Base-by-base conservation (phyloP, 345 rosid species). In the Eucalyptus albens region DNA sequence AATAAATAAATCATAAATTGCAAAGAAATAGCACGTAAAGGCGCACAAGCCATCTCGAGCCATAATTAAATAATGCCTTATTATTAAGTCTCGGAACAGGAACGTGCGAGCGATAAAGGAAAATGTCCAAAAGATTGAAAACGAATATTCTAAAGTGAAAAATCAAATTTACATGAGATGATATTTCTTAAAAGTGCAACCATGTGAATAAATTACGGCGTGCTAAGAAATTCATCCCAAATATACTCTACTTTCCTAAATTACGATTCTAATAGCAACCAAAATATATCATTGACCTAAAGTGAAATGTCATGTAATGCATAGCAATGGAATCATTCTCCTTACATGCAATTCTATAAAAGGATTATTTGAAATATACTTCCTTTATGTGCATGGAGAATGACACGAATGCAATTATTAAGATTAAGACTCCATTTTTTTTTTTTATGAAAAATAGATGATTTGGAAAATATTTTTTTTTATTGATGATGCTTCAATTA, bases 401-500 rank as follows among this genome's bases (percentile, higher is more conserved):
- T 27, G 31, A 29, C 16, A 24, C 3, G 5, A 53, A 53, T 53
- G 26, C 1, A 9, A 56, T 22, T 56, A 56, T 56, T 22, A 56
- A 56, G 6, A 56, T 22, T 56, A 24, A 56, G 6, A 24, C 29
- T 56, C 1, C 1, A 22, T 56, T 21, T 2, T 56, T 56, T 9
- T 2, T 1, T 56, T 56, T 9, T 9, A 8, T 0, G 3, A 56
- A 56, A 56, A 22, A 56, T 56, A 56, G 3, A 56, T 22, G 3
- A 56, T 24, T 56, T 9, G 13, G 0, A 56, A 56, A 55, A 8
- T 51, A 51, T 17, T 7, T 53, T 53, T 1, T 53, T 17, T 53
- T 53, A 17, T 50, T 50, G 17, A 53, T 19, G 4, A 53, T 19
- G 19, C 26, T 56, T 11, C 13, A 4, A 5, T 22, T 22, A 17